A percentile compares a stretch with the other conserved stretches of the same genome.
phyloP scores from a whole-genome alignment of 192 early-diverging fungal species.

The Coemansia sp. region DNA sequence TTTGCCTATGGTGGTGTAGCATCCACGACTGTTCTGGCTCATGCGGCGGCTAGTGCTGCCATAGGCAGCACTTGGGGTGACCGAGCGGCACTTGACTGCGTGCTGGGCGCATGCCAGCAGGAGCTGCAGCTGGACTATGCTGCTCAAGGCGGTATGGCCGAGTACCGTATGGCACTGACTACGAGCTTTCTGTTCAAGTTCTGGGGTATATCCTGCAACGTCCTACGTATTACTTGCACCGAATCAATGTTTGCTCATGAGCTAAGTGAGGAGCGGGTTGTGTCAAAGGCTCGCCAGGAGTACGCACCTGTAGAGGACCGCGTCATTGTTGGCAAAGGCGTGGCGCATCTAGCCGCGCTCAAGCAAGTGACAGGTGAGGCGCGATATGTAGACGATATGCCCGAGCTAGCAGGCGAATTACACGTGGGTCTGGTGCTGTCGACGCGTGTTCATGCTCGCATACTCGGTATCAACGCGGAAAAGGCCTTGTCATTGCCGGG shows the following conservation, averaged over 20 bases:
- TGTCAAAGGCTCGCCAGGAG: constrained; percentile 46
- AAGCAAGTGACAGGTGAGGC: constrained; percentile 87
- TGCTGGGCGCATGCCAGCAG: constrained; percentile 69
- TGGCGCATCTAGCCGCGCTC: constrained; percentile 72
- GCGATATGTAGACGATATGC: constrained; percentile 81
- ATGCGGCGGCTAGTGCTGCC: constrained; percentile 40
- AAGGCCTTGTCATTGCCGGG: constrained; percentile 61
- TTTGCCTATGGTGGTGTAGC: constrained; percentile 83
- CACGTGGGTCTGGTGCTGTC: constrained; percentile 69
- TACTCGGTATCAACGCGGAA: constrained; percentile 60
- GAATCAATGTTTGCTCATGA: constrained; percentile 14
- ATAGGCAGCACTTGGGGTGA: constrained; percentile 61
- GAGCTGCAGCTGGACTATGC: constrained; percentile 51
- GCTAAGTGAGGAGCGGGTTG: constrained; percentile 8
- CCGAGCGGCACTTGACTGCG: constrained; percentile 57
- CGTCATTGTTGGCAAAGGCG: constrained; percentile 61
- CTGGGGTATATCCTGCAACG: constrained; percentile 1
- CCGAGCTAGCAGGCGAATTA: constrained; percentile 63
- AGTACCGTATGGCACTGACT: constrained; percentile 61
- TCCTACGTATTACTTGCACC: constrained; percentile 4
- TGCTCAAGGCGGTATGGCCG: constrained; percentile 57
- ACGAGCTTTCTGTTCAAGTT: constrained; percentile 63
- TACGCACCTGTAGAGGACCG: constrained; percentile 40
- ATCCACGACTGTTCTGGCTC: constrained; percentile 60
- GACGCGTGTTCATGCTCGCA: constrained; percentile 64